Percentiles rank a stretch among this genome's conserved stretches.
These are phyloP conservation scores for Euphorbia pulcherrima DNA, from an alignment of 345 rosid genomes.

Conservation along the genomic window DNA sequence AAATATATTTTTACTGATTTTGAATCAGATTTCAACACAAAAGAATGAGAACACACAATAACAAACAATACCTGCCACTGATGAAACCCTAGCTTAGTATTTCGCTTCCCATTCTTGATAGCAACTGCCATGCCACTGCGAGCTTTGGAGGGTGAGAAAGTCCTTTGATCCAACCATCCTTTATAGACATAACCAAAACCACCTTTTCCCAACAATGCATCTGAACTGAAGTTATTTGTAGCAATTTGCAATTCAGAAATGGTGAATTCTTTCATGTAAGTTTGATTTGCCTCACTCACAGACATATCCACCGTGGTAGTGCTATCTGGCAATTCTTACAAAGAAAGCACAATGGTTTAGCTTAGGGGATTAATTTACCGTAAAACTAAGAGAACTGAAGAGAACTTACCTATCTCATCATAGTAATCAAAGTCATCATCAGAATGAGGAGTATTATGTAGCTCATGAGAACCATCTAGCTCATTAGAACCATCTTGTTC, in stretches of 20 bases:
- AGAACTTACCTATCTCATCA: no score
- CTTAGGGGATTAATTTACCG: no score
- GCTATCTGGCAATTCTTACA: slow-evolving; percentile 17
- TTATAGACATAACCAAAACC: slow-evolving; percentile 78
- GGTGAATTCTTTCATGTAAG: slow-evolving; percentile 49
- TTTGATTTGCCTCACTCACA: slow-evolving; percentile 35
- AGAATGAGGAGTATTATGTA: no score
- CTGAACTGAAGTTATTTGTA: slow-evolving; percentile 56
- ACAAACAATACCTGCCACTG: slow-evolving; percentile 70
- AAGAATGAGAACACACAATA: no score
- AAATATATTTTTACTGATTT: no score
- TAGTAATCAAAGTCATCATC: no score
- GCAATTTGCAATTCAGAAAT: slow-evolving; percentile 58
- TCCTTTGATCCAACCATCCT: slow-evolving; percentile 73
- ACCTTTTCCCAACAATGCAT: slow-evolving; percentile 69
- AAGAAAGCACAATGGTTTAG: no score
- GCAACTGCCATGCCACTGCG: slow-evolving; percentile 66
- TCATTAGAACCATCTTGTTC: no score
- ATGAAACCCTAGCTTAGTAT: slow-evolving; percentile 47
- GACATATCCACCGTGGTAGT: slow-evolving; percentile 38
- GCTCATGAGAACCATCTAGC: no score
- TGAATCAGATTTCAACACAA: no score
- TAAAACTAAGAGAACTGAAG: background rate
- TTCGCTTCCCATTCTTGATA: slow-evolving; percentile 63
- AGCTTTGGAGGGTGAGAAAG: slow-evolving; percentile 48